Evolutionary conservation across 164 flowering plant genomes (phyloP), one percentile per base, ranked within the genome.

Genomic region (Umbellularia californica): DNA sequence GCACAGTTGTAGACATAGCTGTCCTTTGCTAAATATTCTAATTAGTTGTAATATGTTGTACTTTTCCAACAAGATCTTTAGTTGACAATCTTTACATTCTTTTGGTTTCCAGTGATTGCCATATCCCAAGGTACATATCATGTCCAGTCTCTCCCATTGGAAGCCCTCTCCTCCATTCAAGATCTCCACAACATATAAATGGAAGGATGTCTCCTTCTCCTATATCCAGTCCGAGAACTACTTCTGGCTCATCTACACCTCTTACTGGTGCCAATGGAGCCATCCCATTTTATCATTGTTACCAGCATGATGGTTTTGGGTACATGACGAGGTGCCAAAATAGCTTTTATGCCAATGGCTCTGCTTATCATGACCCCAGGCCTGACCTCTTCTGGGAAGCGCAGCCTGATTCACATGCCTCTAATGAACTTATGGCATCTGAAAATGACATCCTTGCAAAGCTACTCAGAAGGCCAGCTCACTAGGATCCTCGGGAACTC

Each of bases 131-230:
- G 81, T 86, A 91, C 81, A 78, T 89, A 74, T 94, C 97, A 22
- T 89, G 93, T 72, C 97, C 98, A 3, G 97, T 92, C 58, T 95
- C 98, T 50, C 98, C 97, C 24, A 86, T 87, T 67, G 94, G 96
- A 74, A 95, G 95, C 78, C 97, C 97, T 74, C 87, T 88, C 72
- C 76, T 86, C 66, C 83, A 83, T 71, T 75, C 93, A 76, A 84
- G 90, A 75, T 91, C 97, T 41, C 90, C 95, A 11, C 95, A 87
- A 50, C 89, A 91, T 76, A 77, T 86, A 50, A 88, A 82, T 79
- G 95, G 94, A 72, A 85, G 89, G 83, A 84, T 84, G 88, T 90
- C 95, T 51, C 94, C 94, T 74, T 90, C 95, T 65, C 94, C 94
- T 20, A 92, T 91, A 73, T 89, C 95, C 17, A 91, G 94, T 77